Conservation (phyloP, 441 rosid species). For the Breynia disticha region DNA sequence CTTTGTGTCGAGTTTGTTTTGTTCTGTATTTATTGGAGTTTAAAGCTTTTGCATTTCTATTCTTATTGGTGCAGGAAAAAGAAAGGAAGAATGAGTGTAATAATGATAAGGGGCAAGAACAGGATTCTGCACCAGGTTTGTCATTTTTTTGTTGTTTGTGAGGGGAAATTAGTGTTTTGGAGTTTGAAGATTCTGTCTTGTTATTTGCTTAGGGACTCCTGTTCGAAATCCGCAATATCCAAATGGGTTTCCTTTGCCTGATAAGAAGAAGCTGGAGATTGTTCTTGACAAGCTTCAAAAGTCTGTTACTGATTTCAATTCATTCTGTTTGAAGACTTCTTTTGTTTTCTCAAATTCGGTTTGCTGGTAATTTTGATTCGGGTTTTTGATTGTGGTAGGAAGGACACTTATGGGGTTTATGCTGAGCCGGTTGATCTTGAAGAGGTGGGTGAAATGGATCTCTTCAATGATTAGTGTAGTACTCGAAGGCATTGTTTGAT, state of each 20-base stretch:
- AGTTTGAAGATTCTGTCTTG: conserved; percentile 3
- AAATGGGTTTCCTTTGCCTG: conserved; percentile 50
- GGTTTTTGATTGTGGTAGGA: conserved; percentile 38
- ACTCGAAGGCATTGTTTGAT: background rate
- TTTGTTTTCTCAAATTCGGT: background rate
- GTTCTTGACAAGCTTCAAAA: conserved; percentile 88
- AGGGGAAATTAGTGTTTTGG: conserved; percentile 8
- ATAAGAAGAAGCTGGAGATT: conserved; percentile 62
- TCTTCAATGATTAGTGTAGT: conserved; percentile 7
- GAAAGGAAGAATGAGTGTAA: conserved; percentile 25
- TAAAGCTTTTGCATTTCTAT: conserved; percentile 20
- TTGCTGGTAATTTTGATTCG: conserved; percentile 11
- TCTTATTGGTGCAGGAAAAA: conserved; percentile 33
- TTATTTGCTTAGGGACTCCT: conserved; percentile 42
- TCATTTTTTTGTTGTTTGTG: conserved; percentile 4
- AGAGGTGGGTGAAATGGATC: conserved; percentile 36
- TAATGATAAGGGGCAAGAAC: conserved; percentile 5
- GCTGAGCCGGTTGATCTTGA: conserved; percentile 79
- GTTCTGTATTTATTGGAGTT: background rate
- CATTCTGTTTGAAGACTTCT: background rate
- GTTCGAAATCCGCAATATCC: conserved; percentile 12
- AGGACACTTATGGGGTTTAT: conserved; percentile 73
- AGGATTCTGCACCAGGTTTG: conserved; percentile 51
- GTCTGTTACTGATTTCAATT: conserved; percentile 28
- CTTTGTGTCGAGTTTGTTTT: conserved; percentile 1